Percentiles rank a stretch among this genome's conserved stretches.
phyloP scores from a whole-genome alignment of 805 yeast genomes.

The Saccharomycopsis sp. region DNA sequence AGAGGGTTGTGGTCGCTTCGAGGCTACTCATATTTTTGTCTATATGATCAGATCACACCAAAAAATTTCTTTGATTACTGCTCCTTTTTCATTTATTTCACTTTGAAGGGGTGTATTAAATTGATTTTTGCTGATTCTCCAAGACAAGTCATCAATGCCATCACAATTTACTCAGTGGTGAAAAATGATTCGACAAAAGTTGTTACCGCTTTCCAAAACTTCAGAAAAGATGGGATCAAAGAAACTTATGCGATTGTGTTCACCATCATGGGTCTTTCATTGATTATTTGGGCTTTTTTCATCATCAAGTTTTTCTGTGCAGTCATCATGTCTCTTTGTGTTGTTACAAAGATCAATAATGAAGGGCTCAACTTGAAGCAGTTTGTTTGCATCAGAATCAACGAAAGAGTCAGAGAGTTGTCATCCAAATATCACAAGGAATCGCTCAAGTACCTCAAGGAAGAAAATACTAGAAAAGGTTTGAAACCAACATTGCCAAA shows the following conservation, averaged over 20 bases:
- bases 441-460: constrained; percentile 24
- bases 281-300: constrained; percentile 65
- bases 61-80: constrained; percentile 55
- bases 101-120: constrained; percentile 52
- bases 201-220: constrained; percentile 26
- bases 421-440: constrained; percentile 34
- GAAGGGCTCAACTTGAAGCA: constrained; percentile 41
- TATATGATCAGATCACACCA: constrained; percentile 64
- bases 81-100: constrained; percentile 55
- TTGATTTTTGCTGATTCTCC: constrained; percentile 77
- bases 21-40: constrained; percentile 60
- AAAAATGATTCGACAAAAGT: constrained; percentile 28
- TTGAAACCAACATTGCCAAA: constrained; percentile 26
- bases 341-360: constrained; percentile 36
- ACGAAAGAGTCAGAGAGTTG: constrained; percentile 44
- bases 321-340: constrained; percentile 41
- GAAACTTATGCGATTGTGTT: constrained; percentile 60
- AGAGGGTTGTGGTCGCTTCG: constrained; percentile 46
- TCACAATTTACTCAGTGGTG: constrained; percentile 52
- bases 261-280: constrained; percentile 67
- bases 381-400: constrained; percentile 53
- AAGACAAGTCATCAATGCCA: constrained; percentile 74
- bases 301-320: constrained; percentile 49
- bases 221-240: constrained; percentile 49
- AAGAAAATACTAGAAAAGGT: constrained; percentile 23